Base-by-base conservation (phyloP, 108 stramenopile species). In the Pseudonitzschia delicatissima region DNA sequence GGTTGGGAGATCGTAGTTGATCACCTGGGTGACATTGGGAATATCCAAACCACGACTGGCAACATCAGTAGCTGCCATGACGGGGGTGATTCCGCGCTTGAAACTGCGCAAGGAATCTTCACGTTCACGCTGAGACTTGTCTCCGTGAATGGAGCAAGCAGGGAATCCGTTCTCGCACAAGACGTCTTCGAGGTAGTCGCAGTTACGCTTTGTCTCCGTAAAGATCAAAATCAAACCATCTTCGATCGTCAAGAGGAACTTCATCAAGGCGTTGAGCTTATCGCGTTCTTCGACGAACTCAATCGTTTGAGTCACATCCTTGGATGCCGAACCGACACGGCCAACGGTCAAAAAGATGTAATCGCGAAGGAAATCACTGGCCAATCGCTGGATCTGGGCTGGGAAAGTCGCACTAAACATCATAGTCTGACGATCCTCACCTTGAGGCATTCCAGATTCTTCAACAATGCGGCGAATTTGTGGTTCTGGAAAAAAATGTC, bases 341-440 rank as follows among this genome's bases (percentile, higher is more conserved):
- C 98, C 98, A n/a, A 98, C 98, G 12, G 96, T 94, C 37, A 98
- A 67, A 77, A 97, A 98, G 67, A 97, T 86, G 72, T 97, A 97
- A 66, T 98, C 92, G 15, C 77, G 57, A 86, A 99, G 83, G 71
- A 99, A 98, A 68, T 98, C 92, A 39, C 82, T 77, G 4, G 99
- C 94, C 28, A 99, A 80, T 57, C 92, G 82, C 64, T 94, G 91
- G 51, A 99, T 96, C 72, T 96, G 93, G 2, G 81, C 64, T 17
- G 98, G 95, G 79, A 99, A 95, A 23, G 99, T 99, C 4, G 99
- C 99, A 70, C 83, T 86, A 79, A 99, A 99, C 82, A 99, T 84
- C 82, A 99, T 93, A 9, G 95, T 97, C 72, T 99, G 99, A 39
- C 91, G 83, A 18, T 79, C 89, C 1, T 78, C 77, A 15, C 83